These are phyloP conservation scores for Theileria parva DNA, from an alignment of 169 alveolate genomes.

Conservation along the genomic window DNA sequence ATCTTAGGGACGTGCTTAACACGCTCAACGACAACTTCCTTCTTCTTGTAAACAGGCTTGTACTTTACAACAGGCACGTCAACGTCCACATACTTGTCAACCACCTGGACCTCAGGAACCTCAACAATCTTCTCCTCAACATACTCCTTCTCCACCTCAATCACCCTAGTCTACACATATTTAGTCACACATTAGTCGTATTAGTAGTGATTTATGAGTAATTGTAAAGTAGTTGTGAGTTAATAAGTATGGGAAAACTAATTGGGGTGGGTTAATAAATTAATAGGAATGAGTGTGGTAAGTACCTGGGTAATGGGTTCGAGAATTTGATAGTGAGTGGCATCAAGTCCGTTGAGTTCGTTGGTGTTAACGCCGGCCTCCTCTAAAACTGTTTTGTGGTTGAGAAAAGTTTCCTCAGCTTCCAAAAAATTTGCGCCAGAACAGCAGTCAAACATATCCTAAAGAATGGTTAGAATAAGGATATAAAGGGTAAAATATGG, in stretches of 20 bases:
- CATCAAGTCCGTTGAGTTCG: slow-evolving; percentile 40
- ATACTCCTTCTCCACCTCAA: slow-evolving; percentile 77
- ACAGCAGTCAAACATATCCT: slow-evolving; percentile 59
- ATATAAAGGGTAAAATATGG: background rate
- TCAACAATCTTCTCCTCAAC: slow-evolving; percentile 78
- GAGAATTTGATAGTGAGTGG: slow-evolving; percentile 64
- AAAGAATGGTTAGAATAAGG: background rate
- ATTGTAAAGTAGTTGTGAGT: too few species aligned
- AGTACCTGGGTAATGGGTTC: slow-evolving; percentile 69
- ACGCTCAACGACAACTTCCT: slow-evolving; percentile 79
- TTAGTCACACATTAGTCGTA: too few species aligned
- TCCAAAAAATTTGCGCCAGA: slow-evolving; percentile 23
- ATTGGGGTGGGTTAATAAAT: background rate
- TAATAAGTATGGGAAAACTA: background rate
- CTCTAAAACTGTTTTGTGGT: slow-evolving; percentile 44
- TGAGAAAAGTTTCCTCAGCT: slow-evolving; percentile 25
- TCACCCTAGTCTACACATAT: slow-evolving; percentile 71
- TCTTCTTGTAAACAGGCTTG: slow-evolving; percentile 77
- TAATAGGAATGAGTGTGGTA: background rate
- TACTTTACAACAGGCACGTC: slow-evolving; percentile 77
- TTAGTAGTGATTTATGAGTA: too few species aligned
- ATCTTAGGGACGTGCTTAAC: slow-evolving; percentile 76
- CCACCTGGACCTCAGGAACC: slow-evolving; percentile 82
- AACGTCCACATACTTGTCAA: slow-evolving; percentile 78
- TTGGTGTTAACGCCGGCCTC: slow-evolving; percentile 64